Evolutionary conservation across 1,284 basidiomycete genomes (phyloP), one percentile per base, ranked within the genome.

Genomic region (Grifola frondosa): DNA sequence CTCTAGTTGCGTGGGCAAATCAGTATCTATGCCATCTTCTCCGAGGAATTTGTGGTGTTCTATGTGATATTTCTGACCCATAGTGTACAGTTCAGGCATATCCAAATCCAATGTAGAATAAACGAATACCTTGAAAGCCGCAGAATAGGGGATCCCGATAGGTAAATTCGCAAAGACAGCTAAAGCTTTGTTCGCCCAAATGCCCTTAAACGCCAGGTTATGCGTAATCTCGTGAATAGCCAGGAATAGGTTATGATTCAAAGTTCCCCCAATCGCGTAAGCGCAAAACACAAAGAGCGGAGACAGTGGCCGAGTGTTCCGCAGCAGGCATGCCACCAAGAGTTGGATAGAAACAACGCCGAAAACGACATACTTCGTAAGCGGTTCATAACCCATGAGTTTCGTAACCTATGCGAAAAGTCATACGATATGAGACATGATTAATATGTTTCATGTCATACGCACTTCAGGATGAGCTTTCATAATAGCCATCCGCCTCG

Each of bases 211-310:
- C 3, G 93, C 96, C 25, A 99, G 78, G 63, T 98, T 98, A 68
- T 99, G 96, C 2, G 95, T 97, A 54, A 99, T 98, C 62, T 99
- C 96, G 64, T 99, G 96, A 44, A 99, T 97, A 19, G 96, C 93
- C 28, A 99, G 78, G 68, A 99, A 99, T 21, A 94, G 78, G 66
- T 99, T 98, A 63, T 99, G 96, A 69, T 98, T 99, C 13, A 89
- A 87, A 0, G 95, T 97, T 4, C 92, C 97, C 5, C 96, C 96
- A 40, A 99, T 76, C 7, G 73, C 73, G 63, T 98, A 99, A 0
- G 96, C 92, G 8, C 76, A 73, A 25, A 88, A 54, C 34, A 97
- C 62, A 65, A 97, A 95, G 30, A 72, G 62, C 41, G 78, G 79
- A 5, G 89, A 91, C 37, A 88, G 64, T 0, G 90, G 81, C 32